phyloP scores from a whole-genome alignment of 257 asterid genomes.

The Ligustrum vulgare region DNA sequence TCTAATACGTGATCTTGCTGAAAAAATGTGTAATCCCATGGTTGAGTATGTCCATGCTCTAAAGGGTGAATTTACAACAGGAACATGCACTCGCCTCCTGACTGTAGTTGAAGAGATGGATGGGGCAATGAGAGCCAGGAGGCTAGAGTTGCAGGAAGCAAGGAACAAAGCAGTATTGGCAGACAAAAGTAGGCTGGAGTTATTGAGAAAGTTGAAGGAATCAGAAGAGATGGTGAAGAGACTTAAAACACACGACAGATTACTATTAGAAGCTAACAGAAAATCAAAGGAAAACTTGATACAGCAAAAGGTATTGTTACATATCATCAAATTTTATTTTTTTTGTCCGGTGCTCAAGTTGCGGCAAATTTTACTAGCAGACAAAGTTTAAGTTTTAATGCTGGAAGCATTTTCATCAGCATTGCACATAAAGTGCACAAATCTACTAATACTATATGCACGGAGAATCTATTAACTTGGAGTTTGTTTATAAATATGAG shows the following conservation, averaged over 20 bases:
- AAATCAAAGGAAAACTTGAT: constrained; percentile 26
- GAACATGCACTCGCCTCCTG: constrained; percentile 52
- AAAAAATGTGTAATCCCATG: constrained; percentile 73
- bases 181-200: constrained; percentile 47
- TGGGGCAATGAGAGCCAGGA: constrained; percentile 46
- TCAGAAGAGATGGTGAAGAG: constrained; percentile 48
- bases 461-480: constrained; percentile 6
- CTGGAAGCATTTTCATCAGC: background rate
- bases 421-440: background rate
- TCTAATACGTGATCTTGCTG: constrained; percentile 51
- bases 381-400: background rate
- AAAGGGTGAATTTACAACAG: constrained; percentile 52
- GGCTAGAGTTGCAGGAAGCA: constrained; percentile 64
- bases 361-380: background rate
- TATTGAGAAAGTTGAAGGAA: constrained; percentile 42
- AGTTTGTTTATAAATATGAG: background rate
- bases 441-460: background rate
- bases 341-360: background rate
- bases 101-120: constrained; percentile 63
- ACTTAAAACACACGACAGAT: constrained; percentile 30
- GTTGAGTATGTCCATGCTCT: constrained; percentile 59
- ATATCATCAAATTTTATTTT: background rate
- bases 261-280: constrained; percentile 27
- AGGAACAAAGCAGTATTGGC: constrained; percentile 45
- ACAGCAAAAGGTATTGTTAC: constrained; percentile 45